A percentile compares a stretch with the other conserved stretches of the same genome.
Evolutionary conservation across 257 asterid species (phyloP).

Genomic region (Plantago elongata): DNA sequence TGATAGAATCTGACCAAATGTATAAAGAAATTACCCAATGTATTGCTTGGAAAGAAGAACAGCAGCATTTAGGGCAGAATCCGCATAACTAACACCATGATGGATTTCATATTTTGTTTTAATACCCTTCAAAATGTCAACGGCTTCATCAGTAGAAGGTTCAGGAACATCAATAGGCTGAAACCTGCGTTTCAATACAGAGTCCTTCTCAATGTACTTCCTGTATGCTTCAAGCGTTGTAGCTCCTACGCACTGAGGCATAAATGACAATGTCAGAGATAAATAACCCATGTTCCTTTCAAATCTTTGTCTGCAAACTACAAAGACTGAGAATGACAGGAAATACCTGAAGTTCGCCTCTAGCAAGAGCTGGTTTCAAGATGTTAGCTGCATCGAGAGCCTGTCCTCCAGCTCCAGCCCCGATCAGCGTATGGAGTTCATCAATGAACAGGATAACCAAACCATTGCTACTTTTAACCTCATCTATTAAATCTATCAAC

Average conservation of each 20-base stretch:
- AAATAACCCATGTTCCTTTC: not conserved
- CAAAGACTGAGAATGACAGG: not conserved
- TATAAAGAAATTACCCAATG: constrained; percentile 50
- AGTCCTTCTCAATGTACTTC: constrained; percentile 92
- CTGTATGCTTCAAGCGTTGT: constrained; percentile 91
- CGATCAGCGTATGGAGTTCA: constrained; percentile 95
- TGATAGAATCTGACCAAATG: not conserved
- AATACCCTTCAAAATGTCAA: constrained; percentile 86
- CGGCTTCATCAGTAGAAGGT: constrained; percentile 90
- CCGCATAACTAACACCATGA: constrained; percentile 96
- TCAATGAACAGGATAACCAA: constrained; percentile 91
- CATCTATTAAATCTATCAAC: constrained; percentile 90
- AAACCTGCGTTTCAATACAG: constrained; percentile 89
- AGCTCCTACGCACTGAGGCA: constrained; percentile 87
- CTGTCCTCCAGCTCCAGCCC: constrained; percentile 99
- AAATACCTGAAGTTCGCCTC: constrained; percentile 88
- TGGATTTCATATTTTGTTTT: constrained; percentile 90
- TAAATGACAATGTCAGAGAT: not conserved
- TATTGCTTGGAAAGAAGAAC: constrained; percentile 86
- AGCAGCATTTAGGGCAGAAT: constrained; percentile 80
- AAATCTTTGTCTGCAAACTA: not conserved
- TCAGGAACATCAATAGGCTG: constrained; percentile 98
- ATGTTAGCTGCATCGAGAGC: constrained; percentile 98
- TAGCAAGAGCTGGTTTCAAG: constrained; percentile 90
- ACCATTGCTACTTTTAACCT: constrained; percentile 86